Conservation (phyloP, 2,329 filamentous ascomycete species). For the Epichloe festucae region DNA sequence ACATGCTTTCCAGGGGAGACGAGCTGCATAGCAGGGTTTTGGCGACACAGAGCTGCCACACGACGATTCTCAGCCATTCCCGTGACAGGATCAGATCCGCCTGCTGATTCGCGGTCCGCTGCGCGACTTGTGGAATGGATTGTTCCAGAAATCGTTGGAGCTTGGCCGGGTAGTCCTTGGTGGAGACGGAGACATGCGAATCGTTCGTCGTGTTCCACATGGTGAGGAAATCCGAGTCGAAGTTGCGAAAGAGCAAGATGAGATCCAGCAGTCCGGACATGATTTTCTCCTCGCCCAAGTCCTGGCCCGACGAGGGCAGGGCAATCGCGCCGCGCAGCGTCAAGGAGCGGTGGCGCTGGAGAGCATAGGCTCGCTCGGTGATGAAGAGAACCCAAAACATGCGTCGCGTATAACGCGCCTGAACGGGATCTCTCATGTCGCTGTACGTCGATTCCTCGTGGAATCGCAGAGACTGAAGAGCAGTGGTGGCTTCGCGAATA, state of each 20-base stretch:
- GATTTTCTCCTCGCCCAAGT: constrained; percentile 14
- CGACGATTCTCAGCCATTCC: constrained; percentile 16
- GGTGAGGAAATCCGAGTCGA: constrained; percentile 15
- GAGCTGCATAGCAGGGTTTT: constrained; percentile 9
- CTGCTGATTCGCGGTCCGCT: constrained; percentile 10
- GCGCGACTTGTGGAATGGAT: constrained; percentile 4
- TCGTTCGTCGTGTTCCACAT: constrained; percentile 14
- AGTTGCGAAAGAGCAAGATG: constrained; percentile 14
- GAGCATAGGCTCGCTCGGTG: constrained; percentile 19
- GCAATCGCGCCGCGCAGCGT: constrained; percentile 13
- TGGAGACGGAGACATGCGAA: background rate
- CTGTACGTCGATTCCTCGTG: constrained; percentile 17
- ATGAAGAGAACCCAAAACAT: constrained; percentile 20
- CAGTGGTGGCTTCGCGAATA: constrained; percentile 17
- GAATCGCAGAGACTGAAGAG: constrained; percentile 15
- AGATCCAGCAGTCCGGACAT: constrained; percentile 19
- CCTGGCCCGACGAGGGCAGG: constrained; percentile 10
- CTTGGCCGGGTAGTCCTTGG: constrained; percentile 1
- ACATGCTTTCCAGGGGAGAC: constrained; percentile 13
- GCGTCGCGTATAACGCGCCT: constrained; percentile 12
- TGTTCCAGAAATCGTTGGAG: constrained; percentile 8
- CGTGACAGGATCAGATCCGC: constrained; percentile 15
- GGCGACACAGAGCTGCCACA: constrained; percentile 16
- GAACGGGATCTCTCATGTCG: background rate
- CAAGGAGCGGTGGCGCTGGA: constrained; percentile 18